A percentile compares a stretch with the other conserved stretches of the same genome.
These are phyloP conservation scores for Nemania sp. DNA, from an alignment of 2,329 filamentous ascomycete species.

Conservation along the genomic window DNA sequence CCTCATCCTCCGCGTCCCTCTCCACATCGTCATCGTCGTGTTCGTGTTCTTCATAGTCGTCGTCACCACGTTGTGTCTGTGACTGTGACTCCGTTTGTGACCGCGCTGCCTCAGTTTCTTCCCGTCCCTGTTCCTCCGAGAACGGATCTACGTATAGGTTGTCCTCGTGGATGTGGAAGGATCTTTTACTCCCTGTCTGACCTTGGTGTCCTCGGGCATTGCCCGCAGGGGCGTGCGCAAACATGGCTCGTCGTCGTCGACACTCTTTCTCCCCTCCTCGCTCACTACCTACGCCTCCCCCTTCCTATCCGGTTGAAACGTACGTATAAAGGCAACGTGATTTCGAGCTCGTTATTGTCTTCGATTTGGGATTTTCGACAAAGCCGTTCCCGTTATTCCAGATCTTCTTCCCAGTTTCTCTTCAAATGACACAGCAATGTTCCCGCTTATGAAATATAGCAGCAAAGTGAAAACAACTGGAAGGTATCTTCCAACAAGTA, in stretches of 20 bases:
- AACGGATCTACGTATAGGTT: conserved; percentile 16
- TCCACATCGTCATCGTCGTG: conserved; percentile 49
- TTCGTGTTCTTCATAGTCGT: conserved; percentile 51
- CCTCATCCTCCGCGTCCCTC: conserved; percentile 54
- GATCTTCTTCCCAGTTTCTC: background rate
- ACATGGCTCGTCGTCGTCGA: conserved; percentile 24
- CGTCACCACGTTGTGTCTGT: conserved; percentile 49
- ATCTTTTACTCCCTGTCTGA: conserved; percentile 46
- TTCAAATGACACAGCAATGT: background rate
- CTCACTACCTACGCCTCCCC: conserved; percentile 16
- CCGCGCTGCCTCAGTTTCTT: conserved; percentile 47
- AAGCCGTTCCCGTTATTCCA: background rate
- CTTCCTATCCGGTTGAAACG: background rate
- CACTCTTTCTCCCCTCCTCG: conserved; percentile 4
- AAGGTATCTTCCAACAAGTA: background rate
- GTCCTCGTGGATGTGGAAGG: conserved; percentile 56
- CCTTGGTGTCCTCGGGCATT: conserved; percentile 46
- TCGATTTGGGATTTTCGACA: background rate
- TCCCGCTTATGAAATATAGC: background rate
- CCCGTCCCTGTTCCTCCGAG: conserved; percentile 15
- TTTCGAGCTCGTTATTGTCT: background rate
- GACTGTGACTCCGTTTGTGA: conserved; percentile 40
- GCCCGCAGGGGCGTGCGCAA: conserved; percentile 31
- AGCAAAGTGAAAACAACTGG: background rate
- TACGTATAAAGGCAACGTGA: background rate